Evolutionary conservation across 2,329 filamentous ascomycete genomes (phyloP).

Genomic region (Colletotrichum zoysiae): DNA sequence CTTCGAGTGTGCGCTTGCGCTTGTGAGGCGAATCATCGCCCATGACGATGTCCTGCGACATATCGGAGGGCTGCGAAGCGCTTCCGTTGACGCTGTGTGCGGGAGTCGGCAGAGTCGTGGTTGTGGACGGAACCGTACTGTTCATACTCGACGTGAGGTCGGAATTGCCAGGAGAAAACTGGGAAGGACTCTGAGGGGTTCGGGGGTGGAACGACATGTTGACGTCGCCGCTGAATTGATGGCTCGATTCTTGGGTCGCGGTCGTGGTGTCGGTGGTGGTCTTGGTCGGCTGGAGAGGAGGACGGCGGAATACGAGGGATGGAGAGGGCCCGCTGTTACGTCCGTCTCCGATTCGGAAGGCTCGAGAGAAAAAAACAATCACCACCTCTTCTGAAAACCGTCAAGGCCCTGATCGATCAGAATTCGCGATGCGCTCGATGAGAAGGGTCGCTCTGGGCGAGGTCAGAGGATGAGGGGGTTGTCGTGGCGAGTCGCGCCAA

Average conservation of each 20-base stretch:
- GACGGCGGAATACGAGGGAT: slow-evolving; percentile 37
- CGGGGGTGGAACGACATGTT: slow-evolving; percentile 77
- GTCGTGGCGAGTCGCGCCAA: slow-evolving; percentile 54
- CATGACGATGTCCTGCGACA: slow-evolving; percentile 57
- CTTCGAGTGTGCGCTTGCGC: slow-evolving; percentile 71
- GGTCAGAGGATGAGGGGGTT: slow-evolving; percentile 45
- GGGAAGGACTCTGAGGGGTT: slow-evolving; percentile 76
- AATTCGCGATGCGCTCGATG: slow-evolving; percentile 44
- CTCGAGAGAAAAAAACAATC: slow-evolving; percentile 16
- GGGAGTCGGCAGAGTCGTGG: slow-evolving; percentile 70
- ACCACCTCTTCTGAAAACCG: slow-evolving; percentile 26
- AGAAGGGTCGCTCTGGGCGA: slow-evolving; percentile 29
- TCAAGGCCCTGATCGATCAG: slow-evolving; percentile 25
- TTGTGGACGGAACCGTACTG: slow-evolving; percentile 64
- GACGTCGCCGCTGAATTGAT: slow-evolving; percentile 51
- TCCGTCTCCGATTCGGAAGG: slow-evolving; percentile 40
- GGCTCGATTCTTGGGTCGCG: slow-evolving; percentile 37
- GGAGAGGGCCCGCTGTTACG: slow-evolving; percentile 10
- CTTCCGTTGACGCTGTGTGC: slow-evolving; percentile 73
- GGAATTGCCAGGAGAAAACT: slow-evolving; percentile 68
- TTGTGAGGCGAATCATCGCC: slow-evolving; percentile 69
- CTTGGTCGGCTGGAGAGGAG: slow-evolving; percentile 46
- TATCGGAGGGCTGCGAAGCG: slow-evolving; percentile 58
- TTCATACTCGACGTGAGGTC: slow-evolving; percentile 64
- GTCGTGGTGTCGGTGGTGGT: slow-evolving; percentile 51